Evolutionary conservation across 2,329 filamentous ascomycete species (phyloP), one percentile per base, ranked within the genome.

Genomic region (Penicillium sclerotigenum): DNA sequence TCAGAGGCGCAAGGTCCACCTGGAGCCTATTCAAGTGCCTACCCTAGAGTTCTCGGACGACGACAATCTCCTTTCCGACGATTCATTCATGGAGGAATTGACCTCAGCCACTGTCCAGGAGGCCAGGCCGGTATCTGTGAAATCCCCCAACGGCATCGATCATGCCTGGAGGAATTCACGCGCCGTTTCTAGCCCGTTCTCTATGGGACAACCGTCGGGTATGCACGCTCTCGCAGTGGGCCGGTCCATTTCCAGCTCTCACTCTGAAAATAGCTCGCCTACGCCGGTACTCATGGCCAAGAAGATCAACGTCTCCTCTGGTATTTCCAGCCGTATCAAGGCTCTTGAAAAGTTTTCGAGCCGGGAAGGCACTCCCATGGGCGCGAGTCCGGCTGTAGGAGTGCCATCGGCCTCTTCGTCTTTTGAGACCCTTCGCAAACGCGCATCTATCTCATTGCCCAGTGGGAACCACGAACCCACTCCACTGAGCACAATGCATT

Each of bases 311-410:
- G 83, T 97, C 24, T 92, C 91, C 8, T 91, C 89, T 9, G 91
- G 90, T 64, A 97, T 99, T 58, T 95, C 93, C 3, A 90, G 93
- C 71, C 87, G 94, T 40, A 97, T 97, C 72, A 95, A 96, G 73
- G 91, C 92, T 7, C 79, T 99, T 51, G 90, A 96, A 70, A 92
- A 91, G 72, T 81, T 94, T 53, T 80, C 80, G 4, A 79, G 62
- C 81, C 87, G 57, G 75, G 65, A 71, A 55, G 65, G 73, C 62
- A 59, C 72, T 42, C 64, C 70, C 10, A 60, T 60, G 60, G 68
- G 52, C 67, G 52, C 66, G 29, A 52, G 52, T 62, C 59, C 66
- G 59, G 57, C 67, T 63, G 56, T 73, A 24, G 77, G 81, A 4
- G 78, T 80, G 6, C 79, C 84, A 8, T 77, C 83, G 2, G 83